Evolutionary conservation across 306 rosid species (phyloP).

Genomic region (Citrullus amarus): DNA sequence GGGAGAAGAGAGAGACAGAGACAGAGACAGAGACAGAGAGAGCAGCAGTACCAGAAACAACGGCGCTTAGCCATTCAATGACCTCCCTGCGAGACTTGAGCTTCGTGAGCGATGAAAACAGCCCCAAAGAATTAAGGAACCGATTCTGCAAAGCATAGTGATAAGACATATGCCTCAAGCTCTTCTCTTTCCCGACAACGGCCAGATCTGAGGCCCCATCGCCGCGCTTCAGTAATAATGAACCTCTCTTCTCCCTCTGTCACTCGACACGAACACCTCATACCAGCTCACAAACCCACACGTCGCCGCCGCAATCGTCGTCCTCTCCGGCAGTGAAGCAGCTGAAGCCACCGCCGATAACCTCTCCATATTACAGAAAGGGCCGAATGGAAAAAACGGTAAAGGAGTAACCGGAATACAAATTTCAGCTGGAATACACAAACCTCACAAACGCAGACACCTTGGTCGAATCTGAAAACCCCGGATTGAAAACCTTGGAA

Average conservation of each 20-base stretch:
- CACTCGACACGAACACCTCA: conserved; percentile 40
- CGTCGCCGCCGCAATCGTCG: conserved; percentile 27
- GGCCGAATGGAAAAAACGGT: background rate
- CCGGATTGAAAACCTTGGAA: background rate
- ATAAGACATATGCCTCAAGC: conserved; percentile 57
- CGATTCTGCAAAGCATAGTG: conserved; percentile 29
- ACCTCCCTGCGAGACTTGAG: conserved; percentile 74
- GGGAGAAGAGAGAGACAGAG: background rate
- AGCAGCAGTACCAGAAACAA: conserved; percentile 42
- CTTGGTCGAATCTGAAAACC: background rate
- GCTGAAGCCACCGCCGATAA: conserved; percentile 16
- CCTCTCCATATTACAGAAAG: conserved; percentile 24
- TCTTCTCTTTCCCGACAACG: conserved; percentile 65
- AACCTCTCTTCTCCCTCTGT: conserved; percentile 64
- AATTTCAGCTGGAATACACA: background rate
- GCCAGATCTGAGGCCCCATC: conserved; percentile 70
- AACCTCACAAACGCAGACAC: background rate
- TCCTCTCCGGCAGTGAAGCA: conserved; percentile 10
- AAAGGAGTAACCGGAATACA: background rate
- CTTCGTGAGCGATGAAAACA: conserved; percentile 20
- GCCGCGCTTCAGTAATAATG: conserved; percentile 41
- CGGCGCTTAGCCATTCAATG: conserved; percentile 56
- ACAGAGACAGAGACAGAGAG: too few species aligned
- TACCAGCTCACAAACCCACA: conserved; percentile 47
- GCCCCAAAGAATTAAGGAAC: conserved; percentile 2